phyloP scores from a whole-genome alignment of 2,329 filamentous ascomycete genomes.

The Epichloe sibirici region DNA sequence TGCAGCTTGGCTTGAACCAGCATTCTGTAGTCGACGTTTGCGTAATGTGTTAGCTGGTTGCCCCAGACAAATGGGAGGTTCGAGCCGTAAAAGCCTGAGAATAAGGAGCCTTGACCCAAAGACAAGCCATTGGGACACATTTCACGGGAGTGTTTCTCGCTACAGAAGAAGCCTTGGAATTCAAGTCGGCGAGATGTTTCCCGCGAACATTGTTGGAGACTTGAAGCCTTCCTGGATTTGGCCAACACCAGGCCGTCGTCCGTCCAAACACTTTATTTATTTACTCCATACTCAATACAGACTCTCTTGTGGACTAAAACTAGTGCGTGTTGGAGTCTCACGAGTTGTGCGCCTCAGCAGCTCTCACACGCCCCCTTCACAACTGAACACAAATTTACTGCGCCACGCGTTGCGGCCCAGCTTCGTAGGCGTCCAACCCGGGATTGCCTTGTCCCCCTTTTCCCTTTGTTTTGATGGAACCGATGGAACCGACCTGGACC shows the following conservation, averaged over 20 bases:
- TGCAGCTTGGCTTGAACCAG: not conserved
- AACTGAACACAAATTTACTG: not conserved
- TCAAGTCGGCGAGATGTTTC: not conserved
- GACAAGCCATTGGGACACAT: too few species aligned
- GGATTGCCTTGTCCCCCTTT: not conserved
- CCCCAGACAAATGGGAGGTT: not conserved
- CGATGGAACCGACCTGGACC: too few species aligned
- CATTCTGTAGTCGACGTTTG: not conserved
- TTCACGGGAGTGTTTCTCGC: too few species aligned
- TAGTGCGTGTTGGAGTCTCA: not conserved
- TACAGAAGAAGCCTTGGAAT: not conserved
- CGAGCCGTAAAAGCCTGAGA: not conserved
- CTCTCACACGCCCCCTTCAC: not conserved
- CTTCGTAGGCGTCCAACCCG: not conserved
- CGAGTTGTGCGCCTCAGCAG: not conserved
- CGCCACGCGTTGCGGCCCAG: not conserved
- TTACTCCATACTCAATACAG: too few species aligned
- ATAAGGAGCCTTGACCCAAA: too few species aligned
- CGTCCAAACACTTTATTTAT: not conserved
- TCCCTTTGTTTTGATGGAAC: not conserved
- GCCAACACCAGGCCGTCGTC: not conserved
- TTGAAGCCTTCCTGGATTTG: not conserved
- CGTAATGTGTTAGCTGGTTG: not conserved
- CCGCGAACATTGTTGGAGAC: not conserved
- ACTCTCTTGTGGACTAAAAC: too few species aligned